Evolutionary conservation across 75 land plant genomes (phyloP).

Genomic region (Selaginella moellendorffii): DNA sequence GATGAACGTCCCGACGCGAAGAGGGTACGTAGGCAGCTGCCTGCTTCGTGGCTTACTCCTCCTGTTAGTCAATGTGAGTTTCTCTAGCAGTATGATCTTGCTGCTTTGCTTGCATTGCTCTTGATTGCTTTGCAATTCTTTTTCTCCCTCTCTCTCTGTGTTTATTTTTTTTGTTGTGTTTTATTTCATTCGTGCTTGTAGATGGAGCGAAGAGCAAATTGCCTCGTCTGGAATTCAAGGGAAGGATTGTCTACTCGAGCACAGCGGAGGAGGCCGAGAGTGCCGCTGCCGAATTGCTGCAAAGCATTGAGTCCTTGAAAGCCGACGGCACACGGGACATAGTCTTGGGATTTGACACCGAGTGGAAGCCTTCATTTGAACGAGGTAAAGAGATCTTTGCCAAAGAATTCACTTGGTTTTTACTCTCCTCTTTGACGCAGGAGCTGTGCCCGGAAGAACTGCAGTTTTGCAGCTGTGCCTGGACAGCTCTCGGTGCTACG

Average conservation of each 20-base stretch:
- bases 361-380: neutral
- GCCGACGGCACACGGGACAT: neutral
- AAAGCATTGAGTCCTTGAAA: neutral
- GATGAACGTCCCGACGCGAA: neutral
- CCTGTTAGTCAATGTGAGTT: neutral
- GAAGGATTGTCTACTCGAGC: neutral
- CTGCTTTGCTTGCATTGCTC: too few relatives aligned
- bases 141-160: too few relatives aligned
- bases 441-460: neutral
- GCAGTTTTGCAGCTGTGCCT: too few relatives aligned
- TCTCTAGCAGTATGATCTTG: too few relatives aligned
- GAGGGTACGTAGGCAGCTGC: neutral
- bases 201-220: neutral
- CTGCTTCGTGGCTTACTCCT: neutral
- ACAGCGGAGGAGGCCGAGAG: neutral
- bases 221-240: neutral
- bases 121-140: too few relatives aligned
- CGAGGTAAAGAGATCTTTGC: neutral
- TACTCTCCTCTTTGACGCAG: neutral
- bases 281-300: neutral
- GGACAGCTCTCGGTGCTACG: slow-evolving; percentile 40
- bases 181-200: too few relatives aligned
- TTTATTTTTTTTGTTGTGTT: too few relatives aligned
- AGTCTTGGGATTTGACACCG: neutral
- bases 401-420: neutral